Percentiles rank a stretch among this genome's conserved stretches.
These are phyloP conservation scores for Sherardia arvensis DNA, from an alignment of 257 asterid genomes.

Conservation along the genomic window DNA sequence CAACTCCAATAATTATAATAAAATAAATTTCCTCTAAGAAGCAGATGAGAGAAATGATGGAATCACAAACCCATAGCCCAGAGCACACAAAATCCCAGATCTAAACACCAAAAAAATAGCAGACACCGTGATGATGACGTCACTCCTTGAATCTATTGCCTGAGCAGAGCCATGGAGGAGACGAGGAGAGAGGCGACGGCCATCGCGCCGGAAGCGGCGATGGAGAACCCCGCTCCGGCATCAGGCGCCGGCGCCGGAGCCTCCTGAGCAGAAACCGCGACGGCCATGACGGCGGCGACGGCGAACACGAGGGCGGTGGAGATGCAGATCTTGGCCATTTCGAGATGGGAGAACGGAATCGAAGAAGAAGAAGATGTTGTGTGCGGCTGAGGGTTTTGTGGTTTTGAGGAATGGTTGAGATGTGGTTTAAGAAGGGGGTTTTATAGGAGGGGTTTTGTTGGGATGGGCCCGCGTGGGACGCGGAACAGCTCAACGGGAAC, in stretches of 20 bases:
- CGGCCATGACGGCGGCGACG: background rate
- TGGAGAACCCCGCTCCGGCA: constrained; percentile 22
- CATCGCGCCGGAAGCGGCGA: constrained; percentile 20
- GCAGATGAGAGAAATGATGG: background rate
- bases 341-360: background rate
- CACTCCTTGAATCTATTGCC: constrained; percentile 10
- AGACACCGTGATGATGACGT: background rate
- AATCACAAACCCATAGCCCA: background rate
- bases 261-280: constrained; percentile 15
- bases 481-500: constrained; percentile 5
- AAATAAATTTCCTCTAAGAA: background rate
- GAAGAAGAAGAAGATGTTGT: no score
- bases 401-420: background rate
- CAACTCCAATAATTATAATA: background rate
- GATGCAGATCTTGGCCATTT: constrained; percentile 23
- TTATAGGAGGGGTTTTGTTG: no score
- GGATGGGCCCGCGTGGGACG: background rate
- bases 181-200: constrained; percentile 14
- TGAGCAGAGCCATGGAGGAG: constrained; percentile 18
- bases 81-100: background rate
- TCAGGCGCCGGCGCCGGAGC: constrained; percentile 27
- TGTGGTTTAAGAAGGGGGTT: no score
- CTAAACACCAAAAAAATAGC: background rate
- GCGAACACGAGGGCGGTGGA: constrained; percentile 12
- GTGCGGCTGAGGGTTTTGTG: background rate